These are phyloP conservation scores for Jacaranda copaia DNA, from an alignment of 257 asterid species.

Conservation along the genomic window DNA sequence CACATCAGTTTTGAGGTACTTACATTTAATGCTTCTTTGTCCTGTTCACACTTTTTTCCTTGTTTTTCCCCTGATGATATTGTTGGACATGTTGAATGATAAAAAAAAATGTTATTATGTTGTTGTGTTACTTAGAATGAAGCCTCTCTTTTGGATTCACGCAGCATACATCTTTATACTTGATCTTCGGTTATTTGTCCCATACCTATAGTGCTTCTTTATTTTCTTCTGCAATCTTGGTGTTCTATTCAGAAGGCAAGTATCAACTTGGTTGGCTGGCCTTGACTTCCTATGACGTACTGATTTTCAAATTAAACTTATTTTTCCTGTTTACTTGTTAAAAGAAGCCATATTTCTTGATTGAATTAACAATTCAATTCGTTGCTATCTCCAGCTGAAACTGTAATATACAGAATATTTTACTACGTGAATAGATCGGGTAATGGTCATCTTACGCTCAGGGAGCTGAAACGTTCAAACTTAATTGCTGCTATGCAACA, in stretches of 20 bases:
- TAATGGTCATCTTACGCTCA: conserved; percentile 89
- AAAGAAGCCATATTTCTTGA: conserved; percentile 2
- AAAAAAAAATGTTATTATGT: conserved; percentile 1
- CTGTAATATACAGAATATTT: conserved; percentile 96
- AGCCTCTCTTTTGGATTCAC: conserved; percentile 19
- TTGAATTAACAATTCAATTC: conserved; percentile 40
- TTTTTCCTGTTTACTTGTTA: conserved; percentile 8
- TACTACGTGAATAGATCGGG: conserved; percentile 95
- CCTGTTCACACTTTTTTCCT: neutral
- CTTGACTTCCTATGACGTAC: conserved; percentile 8
- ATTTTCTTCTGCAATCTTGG: conserved; percentile 25
- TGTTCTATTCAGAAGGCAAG: conserved; percentile 26
- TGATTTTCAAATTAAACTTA: conserved; percentile 4
- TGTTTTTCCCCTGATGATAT: neutral
- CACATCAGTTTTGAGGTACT: conserved; percentile 20
- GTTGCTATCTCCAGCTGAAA: conserved; percentile 88
- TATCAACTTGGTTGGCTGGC: conserved; percentile 29
- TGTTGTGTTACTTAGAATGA: conserved; percentile 25
- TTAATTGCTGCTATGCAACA: conserved; percentile 94
- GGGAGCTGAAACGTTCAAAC: conserved; percentile 89
- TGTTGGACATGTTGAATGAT: conserved; percentile 6
- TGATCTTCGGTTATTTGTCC: conserved; percentile 26
- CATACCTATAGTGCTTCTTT: conserved; percentile 4
- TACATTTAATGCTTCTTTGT: neutral
- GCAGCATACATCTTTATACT: conserved; percentile 5